Conservation (phyloP, 148 eudicot genomes). For the Camellia japonica region DNA sequence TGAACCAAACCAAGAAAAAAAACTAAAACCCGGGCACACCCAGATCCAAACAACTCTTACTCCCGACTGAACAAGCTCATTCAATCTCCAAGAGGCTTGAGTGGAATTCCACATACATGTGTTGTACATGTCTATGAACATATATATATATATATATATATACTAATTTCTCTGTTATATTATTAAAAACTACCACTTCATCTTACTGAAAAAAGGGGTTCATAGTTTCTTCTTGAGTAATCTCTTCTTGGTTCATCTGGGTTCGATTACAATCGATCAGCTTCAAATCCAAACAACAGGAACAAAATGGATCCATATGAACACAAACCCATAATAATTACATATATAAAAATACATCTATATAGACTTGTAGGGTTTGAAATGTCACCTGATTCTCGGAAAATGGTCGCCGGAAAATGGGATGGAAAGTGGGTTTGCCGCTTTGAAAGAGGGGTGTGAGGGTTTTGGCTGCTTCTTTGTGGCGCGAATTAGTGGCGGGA, state of each 20-base stretch:
- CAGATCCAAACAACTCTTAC: background rate
- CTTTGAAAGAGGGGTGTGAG: background rate
- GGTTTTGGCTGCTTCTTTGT: background rate
- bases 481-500: constrained; percentile 1
- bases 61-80: background rate
- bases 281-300: background rate
- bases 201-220: too few species aligned
- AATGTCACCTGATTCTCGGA: background rate
- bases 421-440: background rate
- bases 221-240: background rate
- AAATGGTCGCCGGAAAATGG: background rate
- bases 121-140: background rate
- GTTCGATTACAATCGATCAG: background rate
- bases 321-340: background rate
- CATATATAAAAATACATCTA: background rate
- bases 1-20: too few species aligned
- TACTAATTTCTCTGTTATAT: background rate
- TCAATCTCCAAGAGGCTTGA: background rate
- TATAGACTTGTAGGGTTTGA: background rate
- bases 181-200: too few species aligned
- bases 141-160: background rate
- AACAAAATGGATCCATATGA: background rate
- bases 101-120: background rate
- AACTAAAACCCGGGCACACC: too few species aligned
- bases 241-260: background rate